These are phyloP conservation scores for Didymosphaeria variabile DNA, from an alignment of 2,329 filamentous ascomycete species.

Conservation along the genomic window DNA sequence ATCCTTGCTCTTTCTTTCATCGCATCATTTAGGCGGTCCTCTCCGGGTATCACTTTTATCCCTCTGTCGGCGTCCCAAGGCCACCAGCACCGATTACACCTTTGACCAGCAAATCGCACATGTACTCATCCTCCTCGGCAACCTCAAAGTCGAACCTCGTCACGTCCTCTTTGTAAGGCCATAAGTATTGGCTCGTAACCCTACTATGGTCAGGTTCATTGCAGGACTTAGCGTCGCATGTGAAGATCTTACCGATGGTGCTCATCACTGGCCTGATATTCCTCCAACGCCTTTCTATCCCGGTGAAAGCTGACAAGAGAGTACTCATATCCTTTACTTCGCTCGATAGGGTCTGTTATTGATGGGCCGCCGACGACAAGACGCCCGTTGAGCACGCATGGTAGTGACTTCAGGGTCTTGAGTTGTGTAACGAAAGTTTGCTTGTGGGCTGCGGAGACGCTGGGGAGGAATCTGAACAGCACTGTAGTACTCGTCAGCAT, in stretches of 20 bases:
- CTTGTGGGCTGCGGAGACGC: constrained; percentile 53
- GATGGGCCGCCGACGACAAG: constrained; percentile 64
- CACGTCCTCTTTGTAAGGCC: constrained; percentile 63
- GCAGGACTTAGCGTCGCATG: not conserved
- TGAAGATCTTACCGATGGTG: constrained; percentile 56
- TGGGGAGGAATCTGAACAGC: constrained; percentile 31
- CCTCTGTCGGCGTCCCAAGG: not conserved
- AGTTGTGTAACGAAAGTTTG: constrained; percentile 58
- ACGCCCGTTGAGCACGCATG: constrained; percentile 59
- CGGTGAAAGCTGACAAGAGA: constrained; percentile 63
- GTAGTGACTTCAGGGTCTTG: constrained; percentile 58
- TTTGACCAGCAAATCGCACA: constrained; percentile 14
- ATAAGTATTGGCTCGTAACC: constrained; percentile 61
- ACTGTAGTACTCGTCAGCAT: constrained; percentile 10
- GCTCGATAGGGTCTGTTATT: constrained; percentile 61
- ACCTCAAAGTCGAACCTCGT: constrained; percentile 65
- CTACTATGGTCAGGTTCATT: constrained; percentile 41
- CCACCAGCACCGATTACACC: not conserved
- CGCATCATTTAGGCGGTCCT: not conserved
- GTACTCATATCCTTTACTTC: constrained; percentile 63
- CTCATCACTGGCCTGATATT: constrained; percentile 63
- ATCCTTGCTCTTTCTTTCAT: not conserved
- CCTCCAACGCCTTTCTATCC: constrained; percentile 55
- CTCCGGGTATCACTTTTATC: not conserved
- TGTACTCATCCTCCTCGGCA: constrained; percentile 49